phyloP scores from a whole-genome alignment of 73 alveolate species.

The Tetrahymena borealis region DNA sequence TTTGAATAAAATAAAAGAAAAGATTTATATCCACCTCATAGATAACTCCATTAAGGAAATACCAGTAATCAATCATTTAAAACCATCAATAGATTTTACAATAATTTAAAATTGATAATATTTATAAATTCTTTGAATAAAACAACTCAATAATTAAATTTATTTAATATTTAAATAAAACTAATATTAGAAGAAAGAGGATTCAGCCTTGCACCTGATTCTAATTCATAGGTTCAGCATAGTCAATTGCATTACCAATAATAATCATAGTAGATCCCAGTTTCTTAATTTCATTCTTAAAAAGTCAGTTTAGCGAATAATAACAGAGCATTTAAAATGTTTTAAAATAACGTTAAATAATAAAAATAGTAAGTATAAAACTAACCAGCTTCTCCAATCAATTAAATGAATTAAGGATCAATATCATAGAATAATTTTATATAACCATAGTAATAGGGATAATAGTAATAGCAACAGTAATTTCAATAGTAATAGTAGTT shows the following conservation, averaged over 20 bases:
- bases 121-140: background rate
- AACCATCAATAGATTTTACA: background rate
- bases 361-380: background rate
- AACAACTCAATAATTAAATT: no score
- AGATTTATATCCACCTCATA: background rate
- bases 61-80: background rate
- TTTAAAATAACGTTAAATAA: background rate
- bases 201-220: background rate
- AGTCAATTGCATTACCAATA: background rate
- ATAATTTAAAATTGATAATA: background rate
- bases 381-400: no score
- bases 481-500: background rate
- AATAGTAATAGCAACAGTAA: background rate
- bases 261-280: background rate
- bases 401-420: no score
- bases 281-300: background rate
- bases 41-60: background rate
- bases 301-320: background rate
- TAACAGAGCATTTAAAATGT: background rate
- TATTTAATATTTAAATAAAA: no score
- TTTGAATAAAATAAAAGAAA: background rate
- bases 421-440: no score
- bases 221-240: background rate
- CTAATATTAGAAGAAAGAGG: conserved; percentile 3
- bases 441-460: background rate